Conservation (phyloP, 306 rosid genomes). For the Glycine soja region DNA sequence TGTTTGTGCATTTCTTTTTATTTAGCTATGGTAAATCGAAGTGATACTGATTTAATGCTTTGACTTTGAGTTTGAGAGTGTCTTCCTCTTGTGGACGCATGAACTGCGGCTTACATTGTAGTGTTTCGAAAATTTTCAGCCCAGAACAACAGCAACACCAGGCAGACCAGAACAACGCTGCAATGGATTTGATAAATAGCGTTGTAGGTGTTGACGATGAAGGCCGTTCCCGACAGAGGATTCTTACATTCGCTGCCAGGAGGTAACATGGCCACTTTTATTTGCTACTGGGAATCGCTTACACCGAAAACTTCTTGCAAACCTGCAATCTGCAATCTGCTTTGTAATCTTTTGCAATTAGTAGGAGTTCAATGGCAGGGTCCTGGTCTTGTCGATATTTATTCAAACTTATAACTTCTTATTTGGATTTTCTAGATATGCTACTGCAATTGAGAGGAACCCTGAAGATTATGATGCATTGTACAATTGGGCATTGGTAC, state of each 20-base stretch:
- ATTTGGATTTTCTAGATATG: slow-evolving; percentile 72
- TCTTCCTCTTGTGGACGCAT: neutral
- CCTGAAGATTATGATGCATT: slow-evolving; percentile 96
- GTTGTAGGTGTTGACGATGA: slow-evolving; percentile 90
- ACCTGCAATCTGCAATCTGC: neutral
- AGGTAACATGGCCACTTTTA: slow-evolving; percentile 62
- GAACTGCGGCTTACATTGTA: slow-evolving; percentile 33
- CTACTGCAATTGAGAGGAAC: slow-evolving; percentile 90
- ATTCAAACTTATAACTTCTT: slow-evolving; percentile 38
- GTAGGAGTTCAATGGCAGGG: slow-evolving; percentile 9
- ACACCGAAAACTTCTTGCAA: neutral
- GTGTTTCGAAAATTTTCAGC: slow-evolving; percentile 54
- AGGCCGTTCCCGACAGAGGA: slow-evolving; percentile 96
- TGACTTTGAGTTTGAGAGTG: slow-evolving; percentile 31
- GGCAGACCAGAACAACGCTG: slow-evolving; percentile 72
- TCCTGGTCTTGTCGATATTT: slow-evolving; percentile 4
- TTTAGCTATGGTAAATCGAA: neutral
- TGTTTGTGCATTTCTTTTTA: neutral
- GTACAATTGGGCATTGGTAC: slow-evolving; percentile 98
- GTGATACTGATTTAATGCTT: slow-evolving; percentile 32
- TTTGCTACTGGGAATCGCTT: neutral
- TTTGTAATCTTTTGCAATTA: slow-evolving; percentile 28
- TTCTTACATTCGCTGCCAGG: slow-evolving; percentile 97
- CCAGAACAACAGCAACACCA: slow-evolving; percentile 66
- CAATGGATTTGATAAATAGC: slow-evolving; percentile 92